Conservation (phyloP, 768 basidiomycete species). For the Collybiopsis luxurians region DNA sequence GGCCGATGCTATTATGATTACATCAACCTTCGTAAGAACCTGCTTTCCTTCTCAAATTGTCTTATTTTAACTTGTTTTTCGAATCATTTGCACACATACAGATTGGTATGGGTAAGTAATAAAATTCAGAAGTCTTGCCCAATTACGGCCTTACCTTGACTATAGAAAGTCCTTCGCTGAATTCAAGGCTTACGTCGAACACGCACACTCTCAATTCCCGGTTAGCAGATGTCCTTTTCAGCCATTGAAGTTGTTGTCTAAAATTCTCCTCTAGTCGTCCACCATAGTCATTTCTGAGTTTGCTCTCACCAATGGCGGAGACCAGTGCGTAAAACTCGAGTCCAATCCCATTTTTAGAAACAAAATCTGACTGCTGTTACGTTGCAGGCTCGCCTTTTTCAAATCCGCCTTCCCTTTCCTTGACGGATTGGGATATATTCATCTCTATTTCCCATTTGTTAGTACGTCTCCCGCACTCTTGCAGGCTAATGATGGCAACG, state of each 20-base stretch:
- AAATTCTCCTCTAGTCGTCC: background rate
- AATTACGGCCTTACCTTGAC: no score
- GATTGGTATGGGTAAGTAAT: slow-evolving; percentile 6
- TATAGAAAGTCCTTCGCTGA: background rate
- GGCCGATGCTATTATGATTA: slow-evolving; percentile 33
- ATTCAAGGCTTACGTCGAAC: background rate
- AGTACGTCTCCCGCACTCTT: slow-evolving; percentile 28
- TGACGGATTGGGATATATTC: slow-evolving; percentile 23
- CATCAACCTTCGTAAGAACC: slow-evolving; percentile 25
- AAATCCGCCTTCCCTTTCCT: slow-evolving; percentile 24
- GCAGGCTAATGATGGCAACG: slow-evolving; percentile 15
- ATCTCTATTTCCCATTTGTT: slow-evolving; percentile 36
- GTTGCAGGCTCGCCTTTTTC: slow-evolving; percentile 14
- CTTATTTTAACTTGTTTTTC: no score
- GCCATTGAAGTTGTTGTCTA: no score
- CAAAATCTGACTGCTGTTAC: no score
- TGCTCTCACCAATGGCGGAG: slow-evolving; percentile 1
- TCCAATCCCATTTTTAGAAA: no score
- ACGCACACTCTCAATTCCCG: background rate
- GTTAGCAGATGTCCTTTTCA: background rate
- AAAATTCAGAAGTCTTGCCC: no score
- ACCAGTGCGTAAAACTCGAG: slow-evolving; percentile 3
- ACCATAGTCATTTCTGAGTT: slow-evolving; percentile 3
- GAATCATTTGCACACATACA: no score
- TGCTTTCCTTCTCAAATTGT: no score